phyloP scores from a whole-genome alignment of 2,329 filamentous ascomycete genomes.

The Albifimbria verrucaria region DNA sequence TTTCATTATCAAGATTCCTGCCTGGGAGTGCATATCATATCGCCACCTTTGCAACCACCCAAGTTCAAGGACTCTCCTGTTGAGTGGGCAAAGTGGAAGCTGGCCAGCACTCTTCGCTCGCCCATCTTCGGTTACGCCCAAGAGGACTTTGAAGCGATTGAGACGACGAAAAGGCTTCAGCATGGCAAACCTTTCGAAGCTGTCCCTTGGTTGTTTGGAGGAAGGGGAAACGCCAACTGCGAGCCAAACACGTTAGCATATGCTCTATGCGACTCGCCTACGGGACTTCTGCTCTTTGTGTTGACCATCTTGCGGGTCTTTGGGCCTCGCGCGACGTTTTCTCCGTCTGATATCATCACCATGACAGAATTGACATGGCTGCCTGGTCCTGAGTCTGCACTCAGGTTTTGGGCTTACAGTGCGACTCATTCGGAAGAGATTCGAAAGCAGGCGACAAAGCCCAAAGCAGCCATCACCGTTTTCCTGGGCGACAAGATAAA shows the following conservation, averaged over 20 bases:
- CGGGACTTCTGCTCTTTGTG: slow-evolving; percentile 54
- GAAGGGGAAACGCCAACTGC: slow-evolving; percentile 25
- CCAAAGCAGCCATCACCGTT: slow-evolving; percentile 44
- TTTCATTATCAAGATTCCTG: slow-evolving; percentile 46
- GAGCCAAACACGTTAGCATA: slow-evolving; percentile 57
- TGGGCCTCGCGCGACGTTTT: slow-evolving; percentile 38
- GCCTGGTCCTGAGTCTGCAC: slow-evolving; percentile 59
- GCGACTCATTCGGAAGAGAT: slow-evolving; percentile 30
- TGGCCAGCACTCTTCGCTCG: slow-evolving; percentile 46
- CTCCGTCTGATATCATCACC: slow-evolving; percentile 53
- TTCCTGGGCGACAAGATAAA: slow-evolving; percentile 35
- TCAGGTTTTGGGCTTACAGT: slow-evolving; percentile 54
- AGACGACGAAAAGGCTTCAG: slow-evolving; percentile 16
- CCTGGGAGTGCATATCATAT: slow-evolving; percentile 58
- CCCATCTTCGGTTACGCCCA: slow-evolving; percentile 54
- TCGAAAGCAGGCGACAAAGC: slow-evolving; percentile 24
- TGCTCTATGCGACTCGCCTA: slow-evolving; percentile 60
- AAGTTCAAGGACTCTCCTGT: slow-evolving; percentile 37
- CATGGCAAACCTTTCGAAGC: slow-evolving; percentile 8
- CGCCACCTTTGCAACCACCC: slow-evolving; percentile 52
- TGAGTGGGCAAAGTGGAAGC: slow-evolving; percentile 53
- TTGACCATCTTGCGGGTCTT: slow-evolving; percentile 42
- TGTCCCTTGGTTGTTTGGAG: slow-evolving; percentile 19
- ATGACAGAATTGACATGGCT: slow-evolving; percentile 63
- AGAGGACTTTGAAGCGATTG: slow-evolving; percentile 46